A percentile compares a stretch with the other conserved stretches of the same genome.
Evolutionary conservation across 129 eudicot genomes (phyloP).

Genomic region (Chrysanthemum makinoi): DNA sequence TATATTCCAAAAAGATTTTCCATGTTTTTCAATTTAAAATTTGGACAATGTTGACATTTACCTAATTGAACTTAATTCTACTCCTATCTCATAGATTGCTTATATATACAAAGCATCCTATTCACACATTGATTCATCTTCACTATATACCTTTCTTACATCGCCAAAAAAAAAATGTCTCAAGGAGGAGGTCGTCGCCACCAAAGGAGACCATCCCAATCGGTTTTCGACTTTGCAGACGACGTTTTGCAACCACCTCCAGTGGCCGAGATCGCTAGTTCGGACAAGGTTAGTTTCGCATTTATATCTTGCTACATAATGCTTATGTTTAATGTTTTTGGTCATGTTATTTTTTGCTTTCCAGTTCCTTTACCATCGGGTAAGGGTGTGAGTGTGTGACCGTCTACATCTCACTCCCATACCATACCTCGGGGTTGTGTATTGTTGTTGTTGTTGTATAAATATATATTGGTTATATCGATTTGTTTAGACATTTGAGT

Average conservation of each 20-base stretch:
- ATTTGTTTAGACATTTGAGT: no score
- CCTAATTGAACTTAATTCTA: not conserved
- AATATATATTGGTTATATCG: no score
- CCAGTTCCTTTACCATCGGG: no score
- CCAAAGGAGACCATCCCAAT: conserved; percentile 71
- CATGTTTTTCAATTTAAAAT: not conserved
- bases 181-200: conserved; percentile 58
- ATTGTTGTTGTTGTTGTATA: no score
- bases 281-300: conserved; percentile 30
- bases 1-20: not conserved
- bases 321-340: not conserved
- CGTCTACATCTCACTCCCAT: no score
- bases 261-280: conserved; percentile 24
- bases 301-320: conserved; percentile 7
- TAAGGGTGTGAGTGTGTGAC: no score
- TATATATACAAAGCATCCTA: conserved; percentile 20
- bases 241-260: conserved; percentile 52
- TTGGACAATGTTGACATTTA: conserved; percentile 19
- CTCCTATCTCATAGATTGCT: conserved; percentile 5
- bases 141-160: conserved; percentile 23
- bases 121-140: conserved; percentile 22
- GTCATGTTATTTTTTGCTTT: not conserved
- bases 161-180: conserved; percentile 46
- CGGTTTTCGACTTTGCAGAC: conserved; percentile 57
- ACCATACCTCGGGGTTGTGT: no score